These are phyloP conservation scores for Allium fistulosum DNA, from an alignment of 106 monocot genomes.

Conservation along the genomic window DNA sequence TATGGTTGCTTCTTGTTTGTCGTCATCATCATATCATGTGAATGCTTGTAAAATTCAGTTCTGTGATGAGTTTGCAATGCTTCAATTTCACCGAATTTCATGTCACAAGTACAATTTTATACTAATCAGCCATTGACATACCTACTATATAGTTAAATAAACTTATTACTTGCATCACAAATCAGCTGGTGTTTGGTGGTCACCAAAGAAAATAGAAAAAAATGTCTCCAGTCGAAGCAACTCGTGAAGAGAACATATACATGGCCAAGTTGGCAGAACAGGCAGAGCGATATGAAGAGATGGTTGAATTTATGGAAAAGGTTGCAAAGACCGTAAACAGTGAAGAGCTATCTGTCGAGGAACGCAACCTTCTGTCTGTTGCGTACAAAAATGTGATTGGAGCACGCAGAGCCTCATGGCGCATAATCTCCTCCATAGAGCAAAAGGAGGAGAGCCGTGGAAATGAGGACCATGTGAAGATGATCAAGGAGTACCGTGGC, in stretches of 20 bases:
- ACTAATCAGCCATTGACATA: too few species aligned
- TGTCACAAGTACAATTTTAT: too few species aligned
- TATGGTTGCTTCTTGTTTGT: too few species aligned
- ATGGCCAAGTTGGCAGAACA: conserved; percentile 1
- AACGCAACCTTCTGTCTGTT: not conserved
- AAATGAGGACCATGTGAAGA: not conserved
- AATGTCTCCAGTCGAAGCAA: not conserved
- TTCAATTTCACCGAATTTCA: too few species aligned
- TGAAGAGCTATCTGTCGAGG: not conserved
- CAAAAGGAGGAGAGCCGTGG: not conserved
- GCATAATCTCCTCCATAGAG: not conserved
- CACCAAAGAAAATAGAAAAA: not conserved
- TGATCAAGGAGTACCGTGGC: not conserved
- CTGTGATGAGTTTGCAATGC: too few species aligned
- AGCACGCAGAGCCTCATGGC: not conserved
- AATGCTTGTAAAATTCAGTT: too few species aligned
- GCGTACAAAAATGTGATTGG: not conserved
- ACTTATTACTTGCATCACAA: too few species aligned
- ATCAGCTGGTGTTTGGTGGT: not conserved
- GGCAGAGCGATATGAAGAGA: not conserved
- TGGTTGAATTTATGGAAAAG: not conserved
- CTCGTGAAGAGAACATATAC: not conserved
- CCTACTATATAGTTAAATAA: too few species aligned
- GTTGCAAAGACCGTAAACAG: not conserved
- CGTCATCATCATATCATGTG: too few species aligned